Evolutionary conservation across 768 basidiomycete genomes (phyloP).

Genomic region (Rhodocollybia butyracea): DNA sequence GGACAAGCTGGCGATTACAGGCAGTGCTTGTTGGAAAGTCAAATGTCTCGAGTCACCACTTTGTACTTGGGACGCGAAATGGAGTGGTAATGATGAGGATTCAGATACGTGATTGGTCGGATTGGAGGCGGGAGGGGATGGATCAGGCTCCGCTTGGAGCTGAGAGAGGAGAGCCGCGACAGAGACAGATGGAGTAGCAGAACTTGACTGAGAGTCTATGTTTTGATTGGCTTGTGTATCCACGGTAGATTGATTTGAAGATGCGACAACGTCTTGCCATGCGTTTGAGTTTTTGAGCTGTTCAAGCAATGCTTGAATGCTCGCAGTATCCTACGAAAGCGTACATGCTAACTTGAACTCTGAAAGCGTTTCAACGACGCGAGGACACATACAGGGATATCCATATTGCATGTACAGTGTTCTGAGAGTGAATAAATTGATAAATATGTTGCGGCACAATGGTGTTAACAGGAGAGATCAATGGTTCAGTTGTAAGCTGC

Average conservation of each 20-base stretch:
- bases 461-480: too few relatives aligned
- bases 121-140: slow-evolving; percentile 4
- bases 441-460: too few relatives aligned
- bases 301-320: slow-evolving; percentile 69
- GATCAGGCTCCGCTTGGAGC: slow-evolving; percentile 36
- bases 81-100: slow-evolving; percentile 3
- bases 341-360: not conserved
- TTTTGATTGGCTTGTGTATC: slow-evolving; percentile 14
- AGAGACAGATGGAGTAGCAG: not conserved
- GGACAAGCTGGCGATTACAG: slow-evolving; percentile 58
- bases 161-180: slow-evolving; percentile 67
- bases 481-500: too few relatives aligned
- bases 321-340: slow-evolving; percentile 54
- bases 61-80: not conserved
- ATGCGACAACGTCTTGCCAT: slow-evolving; percentile 48
- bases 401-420: slow-evolving; percentile 33
- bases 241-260: not conserved
- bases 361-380: not conserved
- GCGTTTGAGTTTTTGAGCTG: slow-evolving; percentile 63
- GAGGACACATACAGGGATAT: slow-evolving; percentile 49
- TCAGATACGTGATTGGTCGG: slow-evolving; percentile 3
- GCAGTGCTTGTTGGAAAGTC: slow-evolving; percentile 70
- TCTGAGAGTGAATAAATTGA: too few relatives aligned
- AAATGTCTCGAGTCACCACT: slow-evolving; percentile 40
- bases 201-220: not conserved